Base-by-base conservation (phyloP, 2,329 filamentous ascomycete genomes). In the Sarocladiaceae sp. region DNA sequence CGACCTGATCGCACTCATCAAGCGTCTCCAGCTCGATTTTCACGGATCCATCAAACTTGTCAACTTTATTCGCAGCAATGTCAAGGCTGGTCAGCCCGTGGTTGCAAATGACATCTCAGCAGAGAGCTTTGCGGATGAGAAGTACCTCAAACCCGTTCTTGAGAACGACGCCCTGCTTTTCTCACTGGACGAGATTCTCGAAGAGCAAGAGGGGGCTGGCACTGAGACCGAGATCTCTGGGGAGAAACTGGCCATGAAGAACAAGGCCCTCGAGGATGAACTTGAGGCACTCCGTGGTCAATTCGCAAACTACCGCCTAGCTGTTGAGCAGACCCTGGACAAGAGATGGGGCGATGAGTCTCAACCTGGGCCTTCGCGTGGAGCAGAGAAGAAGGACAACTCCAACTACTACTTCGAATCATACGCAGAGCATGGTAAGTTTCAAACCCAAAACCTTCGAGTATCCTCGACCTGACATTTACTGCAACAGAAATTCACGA, bases 91-190 rank as follows among this genome's bases (percentile, higher is more conserved):
- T 37, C 59, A 66, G 29, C 37, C 70, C 6, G 64, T 82, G 3
- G 26, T 48, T 11, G 82, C 82, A 1, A 75, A 79, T 53, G 70
- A 86, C 39, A 83, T 89, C 53, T 76, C 82, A 2, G 73, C 73
- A 31, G 71, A 75, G 2, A 75, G 83, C 23, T 84, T 97, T 56
- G 77, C 83, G n/a, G 82, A 90, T 55, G 93, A 97, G 57, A 78
- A 80, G 57, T 95, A 85, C 63, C 76, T 99, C 54, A 87, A 88
- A 64, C 94, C 94, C 0, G 85, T 91, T 3, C 71, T 99, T 7
- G 86, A 94, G 54, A 90, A 97, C 59, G 94, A 99, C 66, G 88
- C 92, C 3, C 74, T 97, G 51, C 82, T 99, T 28, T 91, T 95
- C 64, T 88, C 82, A 52, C 76, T 99, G 18, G 93, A 96, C 57